Base-by-base conservation (phyloP, 1,284 basidiomycete genomes). In the Ceratobasidium sp. region DNA sequence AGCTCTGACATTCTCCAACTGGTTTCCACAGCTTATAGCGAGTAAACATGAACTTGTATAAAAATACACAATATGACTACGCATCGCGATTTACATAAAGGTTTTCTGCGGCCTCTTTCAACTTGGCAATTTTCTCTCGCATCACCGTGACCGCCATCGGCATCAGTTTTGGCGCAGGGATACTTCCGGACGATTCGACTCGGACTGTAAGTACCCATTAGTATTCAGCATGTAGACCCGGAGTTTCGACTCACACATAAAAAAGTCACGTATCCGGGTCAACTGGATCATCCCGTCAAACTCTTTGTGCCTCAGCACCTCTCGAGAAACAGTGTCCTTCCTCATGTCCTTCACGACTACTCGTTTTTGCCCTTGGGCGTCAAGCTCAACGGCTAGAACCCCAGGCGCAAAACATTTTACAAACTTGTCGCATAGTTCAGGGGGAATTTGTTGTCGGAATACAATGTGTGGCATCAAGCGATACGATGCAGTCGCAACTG, bases 401-500 rank as follows among this genome's bases (percentile, higher is more conserved):
- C 96, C 96, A 0, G 92, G 89, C 0, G 96, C 92, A 85, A 99
- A 99, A 85, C 97, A 98, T 66, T 88, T 86, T 81, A 91, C 89
- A 84, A 99, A 99, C 81, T 96, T 96, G 50, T 92, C 88, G 75
- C 87, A 85, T 67, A 87, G 67, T 87, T 93, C 79, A 86, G 88
- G 75, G 85, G 89, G 81, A 87, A 93, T 81, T 87, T 93, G 93
- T 82, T 92, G 90, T 79, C 89, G 83, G 80, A 99, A 90, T 79
- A 92, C 88, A 83, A 99, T 94, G 81, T 94, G 89, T 0, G 97
- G 98, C 33, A 98, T 89, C 3, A 99, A 88, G 65, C 97, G 93
- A 84, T 99, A 99, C 1, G 96, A 95, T 0, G 97, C 96, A 12
- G 96, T 98, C 1, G 96, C 95, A 69, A 99, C 98, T n/a, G 98